Percentiles rank a stretch among this genome's conserved stretches.
Evolutionary conservation across 306 rosid species (phyloP).

Genomic region (Lathyrus oleraceus): DNA sequence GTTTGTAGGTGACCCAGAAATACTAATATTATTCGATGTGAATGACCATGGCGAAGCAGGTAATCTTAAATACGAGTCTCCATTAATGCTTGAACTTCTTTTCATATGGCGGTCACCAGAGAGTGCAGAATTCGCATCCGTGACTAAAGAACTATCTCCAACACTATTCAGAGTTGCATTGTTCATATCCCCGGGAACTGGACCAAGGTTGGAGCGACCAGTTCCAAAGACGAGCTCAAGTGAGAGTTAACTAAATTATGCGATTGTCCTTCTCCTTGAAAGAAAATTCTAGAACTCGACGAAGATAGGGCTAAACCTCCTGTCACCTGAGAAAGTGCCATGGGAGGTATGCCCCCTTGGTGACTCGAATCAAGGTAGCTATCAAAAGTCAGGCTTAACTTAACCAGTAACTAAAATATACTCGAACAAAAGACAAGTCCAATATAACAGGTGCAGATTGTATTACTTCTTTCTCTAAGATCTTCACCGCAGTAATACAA

Average conservation of each 20-base stretch:
- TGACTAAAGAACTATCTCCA: constrained; percentile 95
- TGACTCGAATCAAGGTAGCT: constrained; percentile 74
- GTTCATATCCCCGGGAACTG: constrained; percentile 86
- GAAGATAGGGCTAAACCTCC: constrained; percentile 95
- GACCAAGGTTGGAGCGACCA: constrained; percentile 77
- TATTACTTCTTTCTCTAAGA: not conserved
- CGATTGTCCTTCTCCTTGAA: constrained; percentile 91
- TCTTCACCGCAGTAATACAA: constrained; percentile 9
- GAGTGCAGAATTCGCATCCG: constrained; percentile 94
- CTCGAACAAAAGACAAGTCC: constrained; percentile 23
- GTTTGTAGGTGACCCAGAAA: constrained; percentile 85
- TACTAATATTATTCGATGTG: constrained; percentile 89
- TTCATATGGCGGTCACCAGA: constrained; percentile 96
- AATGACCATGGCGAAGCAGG: constrained; percentile 96
- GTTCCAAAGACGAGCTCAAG: constrained; percentile 86
- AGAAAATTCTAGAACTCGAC: constrained; percentile 93
- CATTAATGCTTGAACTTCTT: constrained; percentile 93
- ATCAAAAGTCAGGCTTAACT: constrained; percentile 78
- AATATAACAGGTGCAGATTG: constrained; percentile 9
- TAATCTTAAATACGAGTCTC: constrained; percentile 78
- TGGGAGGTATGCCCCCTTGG: constrained; percentile 73
- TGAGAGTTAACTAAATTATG: constrained; percentile 78
- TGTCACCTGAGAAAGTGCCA: constrained; percentile 91
- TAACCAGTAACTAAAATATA: constrained; percentile 34
- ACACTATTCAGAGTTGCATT: constrained; percentile 76